phyloP scores from a whole-genome alignment of 768 basidiomycete genomes.

The Leccinum uliginosum region DNA sequence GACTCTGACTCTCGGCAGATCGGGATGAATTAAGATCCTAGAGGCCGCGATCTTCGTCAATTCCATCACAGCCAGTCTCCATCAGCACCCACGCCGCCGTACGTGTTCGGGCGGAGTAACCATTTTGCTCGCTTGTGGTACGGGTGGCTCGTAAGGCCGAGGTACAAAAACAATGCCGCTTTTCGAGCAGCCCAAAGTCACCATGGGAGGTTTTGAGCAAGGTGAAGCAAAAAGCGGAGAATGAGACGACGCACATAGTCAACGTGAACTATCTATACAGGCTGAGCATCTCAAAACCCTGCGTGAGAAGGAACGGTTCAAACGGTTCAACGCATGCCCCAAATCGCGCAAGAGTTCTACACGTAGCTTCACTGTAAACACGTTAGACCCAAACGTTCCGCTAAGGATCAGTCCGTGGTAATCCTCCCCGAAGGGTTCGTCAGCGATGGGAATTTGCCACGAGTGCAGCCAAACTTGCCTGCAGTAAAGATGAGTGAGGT shows the following conservation, averaged over 20 bases:
- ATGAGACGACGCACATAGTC: constrained; percentile 37
- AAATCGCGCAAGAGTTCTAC: constrained; percentile 51
- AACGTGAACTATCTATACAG: constrained; percentile 55
- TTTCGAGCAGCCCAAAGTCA: too few relatives aligned
- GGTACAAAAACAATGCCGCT: too few relatives aligned
- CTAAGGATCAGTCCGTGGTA: constrained; percentile 52
- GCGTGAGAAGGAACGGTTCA: constrained; percentile 52
- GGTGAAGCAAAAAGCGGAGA: too few relatives aligned
- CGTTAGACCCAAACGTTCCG: constrained; percentile 47
- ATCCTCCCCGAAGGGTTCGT: constrained; percentile 50
- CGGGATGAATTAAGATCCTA: too few relatives aligned
- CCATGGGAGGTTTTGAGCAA: too few relatives aligned
- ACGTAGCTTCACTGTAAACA: constrained; percentile 50
- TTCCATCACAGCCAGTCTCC: too few relatives aligned
- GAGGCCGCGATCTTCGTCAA: too few relatives aligned
- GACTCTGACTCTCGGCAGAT: too few relatives aligned
- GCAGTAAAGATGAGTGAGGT: constrained; percentile 1
- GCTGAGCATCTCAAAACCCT: constrained; percentile 61
- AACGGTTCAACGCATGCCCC: constrained; percentile 54
- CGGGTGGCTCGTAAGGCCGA: too few relatives aligned
- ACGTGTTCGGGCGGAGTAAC: too few relatives aligned
- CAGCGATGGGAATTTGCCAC: constrained; percentile 53
- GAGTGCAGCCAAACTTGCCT: constrained; percentile 57
- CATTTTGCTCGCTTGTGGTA: too few relatives aligned
- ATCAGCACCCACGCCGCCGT: too few relatives aligned